Evolutionary conservation across 2,329 filamentous ascomycete genomes (phyloP), one percentile per base, ranked within the genome.

Genomic region (Talaromyces sp.): DNA sequence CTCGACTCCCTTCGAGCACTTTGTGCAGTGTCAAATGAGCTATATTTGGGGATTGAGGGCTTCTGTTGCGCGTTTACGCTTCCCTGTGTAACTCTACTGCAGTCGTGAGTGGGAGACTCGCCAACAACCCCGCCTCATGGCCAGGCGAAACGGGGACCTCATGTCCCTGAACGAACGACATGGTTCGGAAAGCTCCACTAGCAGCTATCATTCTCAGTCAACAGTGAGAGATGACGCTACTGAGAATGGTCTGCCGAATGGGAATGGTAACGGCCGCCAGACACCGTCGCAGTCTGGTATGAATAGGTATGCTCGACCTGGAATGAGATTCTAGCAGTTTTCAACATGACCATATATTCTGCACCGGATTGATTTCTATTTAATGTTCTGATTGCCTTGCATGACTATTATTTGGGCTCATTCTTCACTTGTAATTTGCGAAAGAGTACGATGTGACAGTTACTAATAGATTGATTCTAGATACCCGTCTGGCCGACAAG

Each of bases 121-220:
- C 19, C 43, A 43, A 35, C 41, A 53, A 53, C 50, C 51, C 55
- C 50, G 62, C 64, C 65, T 48, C 62, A 74, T 75, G 72, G 66
- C 70, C 35, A 65, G 65, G 63, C 66, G 65, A 51, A 57, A 59
- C 46, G 52, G 17, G 22, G 69, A 71, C 57, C 67, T 67, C 50
- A 68, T 73, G 46, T 64, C 64, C 60, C 61, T 66, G 28, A 67
- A 71, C 63, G 64, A 67, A 31, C 70, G 74, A 51, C 70, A 75
- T 64, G 74, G 71, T 57, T 76, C 74, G n/a, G 71, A 70, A 57
- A 73, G 70, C 65, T 73, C 74, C 31, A 73, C 68, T 48, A 68
- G 69, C 53, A 75, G 73, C 63, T 71, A 68, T 63, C 63, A 67
- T 35, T 75, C 75, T 22, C 71, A 76, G 55, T 73, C 75, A 52